Evolutionary conservation across 2,329 filamentous ascomycete species (phyloP), one percentile per base, ranked within the genome.

Genomic region (Pyricularia sp.): DNA sequence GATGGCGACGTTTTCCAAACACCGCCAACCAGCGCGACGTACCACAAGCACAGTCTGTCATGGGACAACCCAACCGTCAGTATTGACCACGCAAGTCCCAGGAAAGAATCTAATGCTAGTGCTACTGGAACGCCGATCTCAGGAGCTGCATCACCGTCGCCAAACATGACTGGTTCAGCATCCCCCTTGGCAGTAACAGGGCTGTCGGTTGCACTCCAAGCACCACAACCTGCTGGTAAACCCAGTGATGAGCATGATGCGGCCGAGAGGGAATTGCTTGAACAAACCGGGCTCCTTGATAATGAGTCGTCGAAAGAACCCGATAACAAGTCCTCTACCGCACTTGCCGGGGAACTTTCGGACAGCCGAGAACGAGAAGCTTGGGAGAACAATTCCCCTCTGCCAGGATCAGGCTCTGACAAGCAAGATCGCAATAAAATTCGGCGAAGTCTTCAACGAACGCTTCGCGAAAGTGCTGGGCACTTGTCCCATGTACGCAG

Each of bases 401-500:
- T n/a, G 7, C 35, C 53, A 10, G 61, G 61, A 9, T 49, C 40
- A n/a, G 24, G 67, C 33, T 40, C 73, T 53, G 80, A 82, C 35
- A 83, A 80, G 63, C 76, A 79, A 60, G 86, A 88, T 59, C 82
- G 80, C 68, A 87, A 81, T 65, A 91, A 88, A 72, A 87, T 93
- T 63, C 88, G 93, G 28, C 87, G 92, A 67, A 96, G 92, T 73
- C 78, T 97, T 16, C 93, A 97, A 70, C 89, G 92, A 65, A 96
- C 93, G 13, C 82, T 97, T 66, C 86, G 94, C 68, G 93, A 97
- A 70, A 84, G 88, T 77, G 89, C 80, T 70, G 88, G 79, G 66
- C 87, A 81, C 76, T 83, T 81, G 70, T 84, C 81, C 22, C 84
- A 84, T 70, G 88, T 90, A 70, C 86, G 90, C 35, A 88, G 89